Evolutionary conservation across 495 filamentous ascomycete genomes (phyloP), one percentile per base, ranked within the genome.

Genomic region (Podospora anserina): DNA sequence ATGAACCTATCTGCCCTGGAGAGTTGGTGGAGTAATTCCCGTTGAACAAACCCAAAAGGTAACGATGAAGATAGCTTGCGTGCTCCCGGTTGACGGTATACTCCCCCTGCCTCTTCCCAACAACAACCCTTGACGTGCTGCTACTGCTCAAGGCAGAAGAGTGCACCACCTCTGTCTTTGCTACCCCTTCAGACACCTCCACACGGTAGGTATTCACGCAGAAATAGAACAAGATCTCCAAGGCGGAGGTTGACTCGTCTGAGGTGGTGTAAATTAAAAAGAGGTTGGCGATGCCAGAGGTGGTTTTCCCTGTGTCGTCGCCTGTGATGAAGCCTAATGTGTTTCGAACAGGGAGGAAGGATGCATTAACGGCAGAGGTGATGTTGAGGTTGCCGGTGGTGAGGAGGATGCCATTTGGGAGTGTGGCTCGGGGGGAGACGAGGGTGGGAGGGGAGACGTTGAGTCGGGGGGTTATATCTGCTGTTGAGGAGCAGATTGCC

Each of bases 401-500:
- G 19, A 77, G 67, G 39, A 67, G 71, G 4, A 63, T 55, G 27
- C 73, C 75, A 67, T 74, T 75, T 62, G 73, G 68, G 49, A 77
- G 75, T 34, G 55, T 64, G 7, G 75, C 75, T 19, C 19, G 19
- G 11, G 20, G 2, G 16, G 61, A n/a, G 23, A 18, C 20, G 15
- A n/a, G 32, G 16, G 57, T 67, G 26, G 60, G 63, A 58, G 66
- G 61, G 53, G 76, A 69, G 23, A 75, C 27, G 16, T 56, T 61
- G n/a, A 79, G 71, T 28, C 70, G 56, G 56, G 70, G 32, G 58
- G 78, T 71, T 32, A 82, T 72, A 68, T 84, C 78, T 61, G 78
- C 72, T 34, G 78, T 77, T 18, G 69, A 71, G 13, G 76, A 73
- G 69, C 84, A 86, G 55, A 84, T 70, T 4, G 80, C 82, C 16